phyloP scores from a whole-genome alignment of 768 basidiomycete genomes.

The Gautieria morchelliformis region DNA sequence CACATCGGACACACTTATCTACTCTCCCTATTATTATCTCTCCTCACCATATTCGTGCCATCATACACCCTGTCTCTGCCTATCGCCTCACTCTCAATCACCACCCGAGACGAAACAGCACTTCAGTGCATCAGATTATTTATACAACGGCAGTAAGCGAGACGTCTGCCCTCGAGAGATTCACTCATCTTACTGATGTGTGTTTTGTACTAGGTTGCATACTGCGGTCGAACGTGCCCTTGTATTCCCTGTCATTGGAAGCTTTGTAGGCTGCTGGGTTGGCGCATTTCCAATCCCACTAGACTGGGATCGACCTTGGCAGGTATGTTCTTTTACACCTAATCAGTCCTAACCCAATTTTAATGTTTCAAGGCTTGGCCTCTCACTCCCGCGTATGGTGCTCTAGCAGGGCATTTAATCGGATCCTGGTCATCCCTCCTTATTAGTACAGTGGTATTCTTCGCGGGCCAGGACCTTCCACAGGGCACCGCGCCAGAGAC shows the following conservation, averaged over 20 bases:
- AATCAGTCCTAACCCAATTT: not conserved
- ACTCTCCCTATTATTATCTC: constrained; percentile 57
- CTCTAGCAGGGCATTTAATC: constrained; percentile 55
- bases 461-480: constrained; percentile 12
- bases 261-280: constrained; percentile 67
- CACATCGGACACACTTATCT: constrained; percentile 52
- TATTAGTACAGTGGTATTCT: constrained; percentile 25
- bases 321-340: constrained; percentile 42
- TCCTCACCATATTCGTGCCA: constrained; percentile 57
- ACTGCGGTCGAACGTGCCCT: constrained; percentile 69
- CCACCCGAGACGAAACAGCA: constrained; percentile 31
- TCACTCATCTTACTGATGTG: not conserved
- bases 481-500: not conserved
- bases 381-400: constrained; percentile 64
- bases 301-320: constrained; percentile 98
- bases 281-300: constrained; percentile 81
- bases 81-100: constrained; percentile 23
- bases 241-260: constrained; percentile 69
- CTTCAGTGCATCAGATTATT: constrained; percentile 62
- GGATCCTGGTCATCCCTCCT: constrained; percentile 49
- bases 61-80: constrained; percentile 63
- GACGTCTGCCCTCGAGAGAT: not conserved
- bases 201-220: constrained; percentile 29
- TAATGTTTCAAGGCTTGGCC: constrained; percentile 59
- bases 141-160: constrained; percentile 68